Evolutionary conservation across 2,329 filamentous ascomycete species (phyloP), one percentile per base, ranked within the genome.

Genomic region (Thelonectria olida): DNA sequence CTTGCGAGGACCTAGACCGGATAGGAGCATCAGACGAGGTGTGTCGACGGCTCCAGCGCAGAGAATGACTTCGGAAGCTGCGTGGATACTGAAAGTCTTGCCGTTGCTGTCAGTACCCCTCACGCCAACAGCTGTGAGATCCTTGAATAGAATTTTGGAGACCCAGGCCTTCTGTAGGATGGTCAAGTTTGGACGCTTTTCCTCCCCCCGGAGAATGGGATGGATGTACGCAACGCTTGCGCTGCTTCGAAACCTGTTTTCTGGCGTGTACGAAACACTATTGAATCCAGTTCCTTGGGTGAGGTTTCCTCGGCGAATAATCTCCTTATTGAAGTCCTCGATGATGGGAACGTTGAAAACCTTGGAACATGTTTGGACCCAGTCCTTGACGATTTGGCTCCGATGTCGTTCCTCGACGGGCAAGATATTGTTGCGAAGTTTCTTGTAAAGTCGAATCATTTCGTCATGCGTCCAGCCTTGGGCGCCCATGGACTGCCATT

Each of bases 151-250:
- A 73, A 95, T 80, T 74, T 88, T 90, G 74, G 85, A 89, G 59
- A 94, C 91, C 90, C 91, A 93, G 36, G 91, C 89, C 71, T 93
- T 89, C 73, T 91, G 93, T 61, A 95, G 81, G 61, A 95, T 84
- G 7, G 45, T 50, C 5, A 57, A 19, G 20, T 57, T 57, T 17
- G 54, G 54, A 7, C 54, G 31, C 2, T 54, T 36, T 13, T 58
- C 59, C 2, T 62, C 54, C 0, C 54, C 59, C 19, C 59, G 20
- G 5, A 62, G 36, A 3, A 58, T 62, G 5, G 59, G 59, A 38
- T 62, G 59, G 19, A 62, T 31, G 15, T 62, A 62, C 2, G 59
- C 44, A 4, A 62, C 56, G 19, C 59, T 62, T 2, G 48, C 54
- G n/a, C 59, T 62, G 42, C 34, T 48, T 12, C 59, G 42, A n/a